Conservation (phyloP, 176 grass and related monocot genomes). For the Sorghum bicolor region DNA sequence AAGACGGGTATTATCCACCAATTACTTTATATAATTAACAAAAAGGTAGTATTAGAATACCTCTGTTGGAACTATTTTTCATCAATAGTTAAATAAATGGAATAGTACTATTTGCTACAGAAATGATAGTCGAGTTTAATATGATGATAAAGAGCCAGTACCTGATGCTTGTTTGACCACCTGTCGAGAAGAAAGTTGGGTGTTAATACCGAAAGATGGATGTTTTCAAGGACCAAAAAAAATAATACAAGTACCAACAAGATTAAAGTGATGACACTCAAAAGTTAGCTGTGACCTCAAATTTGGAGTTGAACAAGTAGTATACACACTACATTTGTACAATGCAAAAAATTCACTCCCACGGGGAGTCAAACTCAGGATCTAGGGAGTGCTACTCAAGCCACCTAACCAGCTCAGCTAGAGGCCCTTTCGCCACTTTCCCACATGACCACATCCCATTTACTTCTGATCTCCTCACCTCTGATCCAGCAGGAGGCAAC, state of each 20-base stretch:
- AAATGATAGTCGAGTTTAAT: not conserved
- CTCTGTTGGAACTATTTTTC: not conserved
- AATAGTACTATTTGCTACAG: not conserved
- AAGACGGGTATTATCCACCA: not conserved
- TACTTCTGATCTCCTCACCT: too few relatives aligned
- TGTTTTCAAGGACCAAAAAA: not conserved
- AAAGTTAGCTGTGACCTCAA: not conserved
- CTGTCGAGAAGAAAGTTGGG: slow-evolving; percentile 58
- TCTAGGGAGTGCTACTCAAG: too few relatives aligned
- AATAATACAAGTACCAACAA: slow-evolving; percentile 14
- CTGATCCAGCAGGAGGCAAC: too few relatives aligned
- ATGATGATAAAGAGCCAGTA: slow-evolving; percentile 31
- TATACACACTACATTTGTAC: not conserved
- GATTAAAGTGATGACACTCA: not conserved
- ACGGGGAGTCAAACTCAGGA: too few relatives aligned
- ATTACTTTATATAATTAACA: slow-evolving; percentile 9
- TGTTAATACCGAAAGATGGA: slow-evolving; percentile 25
- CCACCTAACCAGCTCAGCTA: too few relatives aligned
- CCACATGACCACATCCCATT: too few relatives aligned
- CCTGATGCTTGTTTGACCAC: slow-evolving; percentile 99
- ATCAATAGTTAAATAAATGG: not conserved
- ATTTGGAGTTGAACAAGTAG: not conserved
- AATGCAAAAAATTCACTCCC: not conserved
- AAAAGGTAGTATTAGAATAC: not conserved
- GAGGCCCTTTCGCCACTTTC: too few relatives aligned